phyloP scores from a whole-genome alignment of 495 filamentous ascomycete genomes.

The Margaritispora aquatica region DNA sequence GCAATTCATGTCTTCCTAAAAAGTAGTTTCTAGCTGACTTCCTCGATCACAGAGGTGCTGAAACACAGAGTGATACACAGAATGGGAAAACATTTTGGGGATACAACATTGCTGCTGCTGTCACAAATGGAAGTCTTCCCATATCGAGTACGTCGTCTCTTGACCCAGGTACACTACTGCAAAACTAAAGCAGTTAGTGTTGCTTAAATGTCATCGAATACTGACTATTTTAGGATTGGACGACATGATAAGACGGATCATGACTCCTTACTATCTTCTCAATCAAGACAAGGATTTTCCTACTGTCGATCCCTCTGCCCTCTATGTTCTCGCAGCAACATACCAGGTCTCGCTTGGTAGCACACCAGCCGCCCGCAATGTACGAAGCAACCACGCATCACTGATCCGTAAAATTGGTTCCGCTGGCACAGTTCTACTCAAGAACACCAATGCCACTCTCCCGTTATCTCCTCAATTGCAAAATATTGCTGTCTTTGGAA shows the following conservation, averaged over 20 bases:
- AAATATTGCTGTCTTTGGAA: conserved; percentile 55
- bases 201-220: neutral
- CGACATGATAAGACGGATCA: conserved; percentile 87
- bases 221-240: conserved; percentile 78
- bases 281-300: conserved; percentile 53
- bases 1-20: conserved; percentile 44
- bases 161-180: too few species aligned
- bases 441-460: conserved; percentile 46
- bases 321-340: conserved; percentile 36
- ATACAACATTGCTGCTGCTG: conserved; percentile 72
- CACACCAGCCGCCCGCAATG: conserved; percentile 40
- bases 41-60: neutral
- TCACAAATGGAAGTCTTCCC: conserved; percentile 75
- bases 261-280: conserved; percentile 87
- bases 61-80: neutral
- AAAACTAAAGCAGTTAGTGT: too few species aligned
- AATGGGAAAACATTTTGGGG: conserved; percentile 57
- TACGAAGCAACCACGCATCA: conserved; percentile 37
- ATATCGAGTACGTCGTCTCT: neutral
- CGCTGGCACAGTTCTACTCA: conserved; percentile 51
- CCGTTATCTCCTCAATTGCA: conserved; percentile 41
- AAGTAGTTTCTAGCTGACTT: neutral
- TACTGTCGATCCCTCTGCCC: conserved; percentile 53
- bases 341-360: conserved; percentile 26
- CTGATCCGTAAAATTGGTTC: conserved; percentile 9